These are phyloP conservation scores for Euphrasia confusa DNA, from an alignment of 257 asterid species.

Conservation along the genomic window DNA sequence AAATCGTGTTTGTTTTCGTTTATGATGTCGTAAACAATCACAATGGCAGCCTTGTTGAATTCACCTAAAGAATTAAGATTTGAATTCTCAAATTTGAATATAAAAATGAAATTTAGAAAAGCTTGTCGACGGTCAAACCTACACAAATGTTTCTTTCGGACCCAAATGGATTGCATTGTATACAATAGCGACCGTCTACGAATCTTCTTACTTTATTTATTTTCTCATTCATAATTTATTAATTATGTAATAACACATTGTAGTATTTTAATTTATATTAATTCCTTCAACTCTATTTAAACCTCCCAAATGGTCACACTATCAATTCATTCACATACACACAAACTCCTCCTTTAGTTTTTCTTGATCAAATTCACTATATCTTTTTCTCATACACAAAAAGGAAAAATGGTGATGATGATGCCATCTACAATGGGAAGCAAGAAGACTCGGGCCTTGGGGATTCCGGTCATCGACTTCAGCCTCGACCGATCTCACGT, in stretches of 20 bases:
- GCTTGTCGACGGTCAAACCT: slow-evolving; percentile 2
- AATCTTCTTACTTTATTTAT: slow-evolving; percentile 10
- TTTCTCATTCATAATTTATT: background rate
- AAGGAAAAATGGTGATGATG: slow-evolving; percentile 36
- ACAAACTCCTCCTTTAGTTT: background rate
- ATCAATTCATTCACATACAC: background rate
- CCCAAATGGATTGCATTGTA: slow-evolving; percentile 29
- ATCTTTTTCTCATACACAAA: background rate
- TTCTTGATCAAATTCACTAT: background rate
- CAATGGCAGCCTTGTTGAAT: too few species aligned
- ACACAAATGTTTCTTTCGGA: slow-evolving; percentile 26
- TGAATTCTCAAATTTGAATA: background rate
- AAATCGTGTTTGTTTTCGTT: too few species aligned
- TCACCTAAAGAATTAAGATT: too few species aligned
- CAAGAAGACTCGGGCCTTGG: slow-evolving; percentile 35
- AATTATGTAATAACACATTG: background rate
- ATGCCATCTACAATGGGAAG: slow-evolving; percentile 29
- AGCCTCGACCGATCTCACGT: slow-evolving; percentile 31
- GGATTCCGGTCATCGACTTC: slow-evolving; percentile 54
- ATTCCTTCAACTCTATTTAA: slow-evolving; percentile 22
- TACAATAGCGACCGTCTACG: slow-evolving; percentile 18
- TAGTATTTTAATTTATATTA: background rate
- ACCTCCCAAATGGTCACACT: slow-evolving; percentile 26
- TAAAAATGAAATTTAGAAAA: background rate
- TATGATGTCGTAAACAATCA: too few species aligned